Evolutionary conservation across 164 flowering plant genomes (phyloP), one percentile per base, ranked within the genome.

Genomic region (Pachysandra terminalis): DNA sequence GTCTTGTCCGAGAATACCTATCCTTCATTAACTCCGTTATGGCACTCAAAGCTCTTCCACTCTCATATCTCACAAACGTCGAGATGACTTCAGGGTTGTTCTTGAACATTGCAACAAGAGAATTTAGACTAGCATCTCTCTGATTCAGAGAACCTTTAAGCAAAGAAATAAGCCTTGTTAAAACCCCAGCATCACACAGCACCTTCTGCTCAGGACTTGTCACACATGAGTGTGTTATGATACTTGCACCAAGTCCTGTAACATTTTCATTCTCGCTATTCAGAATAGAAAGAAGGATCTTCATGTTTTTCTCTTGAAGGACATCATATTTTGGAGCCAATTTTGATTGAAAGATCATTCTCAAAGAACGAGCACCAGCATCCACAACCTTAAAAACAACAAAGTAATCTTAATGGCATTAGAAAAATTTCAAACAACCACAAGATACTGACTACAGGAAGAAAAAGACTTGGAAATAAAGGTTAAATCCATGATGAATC

Each of bases 311-410:
- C 56, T 71, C 79, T 58, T 77, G 70, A 66, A 81, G 79, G 61
- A 93, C 80, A 75, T 90, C 86, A 70, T 81, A 90, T 71, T 91
- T 90, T 13, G 99, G 98, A 69, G 97, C 90, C 69, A 87, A 52
- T 75, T 90, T 90, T 25, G 99, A 96, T 68, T 89, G 97, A 75
- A 84, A 96, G 55, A 96, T 86, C 90, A 93, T 84, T 70, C 82
- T 86, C 52, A 96, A 86, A 48, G 98, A 80, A 41, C 99, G 96
- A 22, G 99, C 98, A 80, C 81, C 87, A 27, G 99, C 95, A 82
- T 91, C 97, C 67, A 87, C 93, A 73, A 96, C 96, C 99, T 96
- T 80, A 61, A 77, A 65, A 56, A 28, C 61, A 71, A 71, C 32
- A 67, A 67, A 64, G 65, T 35, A 27, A 68, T 21, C 55, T 15